Base-by-base conservation (phyloP, 495 filamentous ascomycete species). In the Podospora fimiseda region DNA sequence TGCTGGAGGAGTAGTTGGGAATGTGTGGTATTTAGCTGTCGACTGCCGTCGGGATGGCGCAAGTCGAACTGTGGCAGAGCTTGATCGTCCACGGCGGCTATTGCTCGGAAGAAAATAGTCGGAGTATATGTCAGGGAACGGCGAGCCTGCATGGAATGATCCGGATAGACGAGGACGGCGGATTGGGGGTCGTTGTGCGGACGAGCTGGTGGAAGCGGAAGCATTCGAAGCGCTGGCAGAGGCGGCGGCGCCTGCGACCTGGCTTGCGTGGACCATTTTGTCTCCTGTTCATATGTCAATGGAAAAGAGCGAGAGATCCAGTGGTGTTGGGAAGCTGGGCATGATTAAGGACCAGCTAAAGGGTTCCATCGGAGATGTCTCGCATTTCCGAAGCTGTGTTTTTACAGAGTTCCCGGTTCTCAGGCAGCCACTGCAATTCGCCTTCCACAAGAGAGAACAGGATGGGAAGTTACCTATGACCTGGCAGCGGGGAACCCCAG, bases 1-100 rank as follows among this genome's bases (percentile, higher is more conserved):
- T 58, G 81, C 85, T 15, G 93, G 93, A 2, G 93, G 93, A 41
- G 84, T 82, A 0, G 89, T 95, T 22, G 90, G 89, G 63, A 98
- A 97, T 43, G 93, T 97, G 61, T 96, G 90, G 70, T 96, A 98
- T 64, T 88, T 86, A 33, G 84, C 78, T 4, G 86, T 87, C 44
- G 86, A 87, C 53, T 84, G 75, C 50, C 81, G 87, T 43, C 74
- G 72, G 2, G 69, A 42, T 2, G 51, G 50, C 0, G 36, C 48
- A 37, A 45, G 40, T 20, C 15, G 11, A 0, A 36, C 43, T 9
- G 52, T 51, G 16, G 51, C 60, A 13, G 67, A 48, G 22, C 56
- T 47, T 23, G 49, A 48, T 27, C 60, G 39, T n/a, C 52, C 11
- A 11, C 27, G 33, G 30, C 51, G 43, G 36, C 54, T 42, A 43